These are phyloP conservation scores for Sugiyamaella mastotermitis DNA, from an alignment of 805 yeast species.

Conservation along the genomic window DNA sequence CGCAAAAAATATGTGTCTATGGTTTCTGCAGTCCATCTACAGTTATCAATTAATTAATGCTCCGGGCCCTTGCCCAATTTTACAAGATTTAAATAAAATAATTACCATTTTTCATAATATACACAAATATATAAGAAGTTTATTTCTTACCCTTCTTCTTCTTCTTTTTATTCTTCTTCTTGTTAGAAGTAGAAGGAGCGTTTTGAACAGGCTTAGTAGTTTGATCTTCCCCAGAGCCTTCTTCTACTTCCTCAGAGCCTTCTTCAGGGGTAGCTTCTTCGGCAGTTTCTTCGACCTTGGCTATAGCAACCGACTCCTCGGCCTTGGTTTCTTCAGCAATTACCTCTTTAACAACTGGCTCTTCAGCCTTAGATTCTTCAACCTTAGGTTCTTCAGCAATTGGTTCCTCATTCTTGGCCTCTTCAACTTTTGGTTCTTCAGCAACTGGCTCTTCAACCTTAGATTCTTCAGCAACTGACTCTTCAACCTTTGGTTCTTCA, in stretches of 20 bases:
- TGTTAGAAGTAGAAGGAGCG: conserved; percentile 11
- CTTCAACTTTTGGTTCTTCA: conserved; percentile 3
- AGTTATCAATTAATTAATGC: too few species aligned
- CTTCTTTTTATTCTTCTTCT: conserved; percentile 19
- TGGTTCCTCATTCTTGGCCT: conserved; percentile 1
- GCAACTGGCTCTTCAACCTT: conserved; percentile 1
- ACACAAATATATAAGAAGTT: not conserved
- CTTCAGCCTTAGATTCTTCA: not conserved
- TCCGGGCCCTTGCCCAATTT: not conserved
- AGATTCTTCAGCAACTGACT: conserved; percentile 1
- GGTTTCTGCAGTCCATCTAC: too few species aligned
- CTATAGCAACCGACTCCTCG: conserved; percentile 1
- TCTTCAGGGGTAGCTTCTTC: conserved; percentile 7
- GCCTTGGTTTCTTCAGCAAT: not conserved
- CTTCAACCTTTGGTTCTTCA: conserved; percentile 2
- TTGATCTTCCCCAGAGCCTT: not conserved
- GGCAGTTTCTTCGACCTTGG: conserved; percentile 1
- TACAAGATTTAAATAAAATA: not conserved
- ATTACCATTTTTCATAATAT: conserved; percentile 3
- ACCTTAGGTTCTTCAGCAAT: conserved; percentile 1
- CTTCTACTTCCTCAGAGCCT: conserved; percentile 6
- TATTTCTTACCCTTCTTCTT: conserved; percentile 10
- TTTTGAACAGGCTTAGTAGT: conserved; percentile 4
- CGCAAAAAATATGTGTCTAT: too few species aligned
- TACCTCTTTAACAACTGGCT: too few species aligned